phyloP scores from a whole-genome alignment of 2,329 filamentous ascomycete genomes.

The Penicillium hordei region DNA sequence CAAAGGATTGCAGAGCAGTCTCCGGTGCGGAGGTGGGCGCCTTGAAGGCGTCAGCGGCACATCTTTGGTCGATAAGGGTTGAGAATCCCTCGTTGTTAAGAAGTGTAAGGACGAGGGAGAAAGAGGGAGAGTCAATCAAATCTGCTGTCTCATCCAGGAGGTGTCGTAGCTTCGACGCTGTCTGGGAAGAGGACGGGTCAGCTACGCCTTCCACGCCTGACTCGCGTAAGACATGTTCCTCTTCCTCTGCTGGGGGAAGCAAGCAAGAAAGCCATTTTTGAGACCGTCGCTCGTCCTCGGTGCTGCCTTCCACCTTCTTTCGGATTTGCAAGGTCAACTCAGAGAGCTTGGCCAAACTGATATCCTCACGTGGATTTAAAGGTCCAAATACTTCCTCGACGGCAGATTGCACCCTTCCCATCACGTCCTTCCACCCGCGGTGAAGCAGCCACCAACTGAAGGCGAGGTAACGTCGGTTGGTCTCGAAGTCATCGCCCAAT shows the following conservation, averaged over 20 bases:
- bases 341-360: slow-evolving; percentile 76
- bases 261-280: slow-evolving; percentile 80
- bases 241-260: slow-evolving; percentile 74
- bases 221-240: slow-evolving; percentile 79
- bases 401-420: slow-evolving; percentile 76
- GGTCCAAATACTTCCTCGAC: slow-evolving; percentile 88
- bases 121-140: slow-evolving; percentile 88
- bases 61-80: slow-evolving; percentile 76
- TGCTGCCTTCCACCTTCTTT: slow-evolving; percentile 76
- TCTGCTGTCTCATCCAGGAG: slow-evolving; percentile 95
- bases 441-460: slow-evolving; percentile 99
- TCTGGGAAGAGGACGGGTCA: slow-evolving; percentile 39
- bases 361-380: slow-evolving; percentile 82
- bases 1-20: slow-evolving; percentile 46
- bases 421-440: slow-evolving; percentile 79
- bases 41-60: slow-evolving; percentile 77
- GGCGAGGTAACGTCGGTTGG: slow-evolving; percentile 89
- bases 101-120: slow-evolving; percentile 79
- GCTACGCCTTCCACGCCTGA: slow-evolving; percentile 66
- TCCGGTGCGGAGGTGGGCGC: slow-evolving; percentile 37
- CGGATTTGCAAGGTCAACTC: slow-evolving; percentile 80
- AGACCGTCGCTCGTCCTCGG: slow-evolving; percentile 60
- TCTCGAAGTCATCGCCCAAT: slow-evolving; percentile 92
- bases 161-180: slow-evolving; percentile 63
- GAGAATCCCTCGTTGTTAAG: slow-evolving; percentile 87